Conservation (phyloP, 306 rosid genomes). For the Fragaria vesca region DNA sequence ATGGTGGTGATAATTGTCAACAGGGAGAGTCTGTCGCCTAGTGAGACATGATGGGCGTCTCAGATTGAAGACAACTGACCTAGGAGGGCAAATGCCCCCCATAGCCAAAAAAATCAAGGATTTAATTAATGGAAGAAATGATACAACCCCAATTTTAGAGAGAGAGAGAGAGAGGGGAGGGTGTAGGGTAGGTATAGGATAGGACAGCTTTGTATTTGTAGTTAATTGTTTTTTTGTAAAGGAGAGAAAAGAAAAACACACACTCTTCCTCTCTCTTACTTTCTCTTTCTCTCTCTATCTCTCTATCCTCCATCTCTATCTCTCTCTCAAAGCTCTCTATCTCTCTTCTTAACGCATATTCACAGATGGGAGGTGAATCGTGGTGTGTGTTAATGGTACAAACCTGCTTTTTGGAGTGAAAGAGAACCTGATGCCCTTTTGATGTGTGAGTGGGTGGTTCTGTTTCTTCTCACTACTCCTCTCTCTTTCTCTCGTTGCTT, state of each 20-base stretch:
- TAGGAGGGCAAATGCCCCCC: background rate
- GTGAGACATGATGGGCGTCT: conserved; percentile 8
- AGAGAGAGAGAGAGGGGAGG: background rate
- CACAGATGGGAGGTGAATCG: conserved; percentile 46
- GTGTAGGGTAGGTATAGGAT: conserved; percentile 25
- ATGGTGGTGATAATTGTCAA: conserved; percentile 8
- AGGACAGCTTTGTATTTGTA: conserved; percentile 31
- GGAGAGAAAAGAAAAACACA: background rate
- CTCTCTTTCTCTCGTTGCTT: background rate
- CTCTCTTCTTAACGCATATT: conserved; percentile 35
- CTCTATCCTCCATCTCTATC: background rate
- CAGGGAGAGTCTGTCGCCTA: conserved; percentile 10
- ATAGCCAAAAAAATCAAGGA: background rate
- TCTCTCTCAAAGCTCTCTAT: conserved; percentile 3
- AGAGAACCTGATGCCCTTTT: conserved; percentile 63
- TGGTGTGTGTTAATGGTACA: conserved; percentile 39
- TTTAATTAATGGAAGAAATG: background rate
- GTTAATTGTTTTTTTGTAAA: background rate
- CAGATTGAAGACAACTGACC: background rate
- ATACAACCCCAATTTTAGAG: background rate
- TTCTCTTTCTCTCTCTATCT: conserved; percentile 3
- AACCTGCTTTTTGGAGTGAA: conserved; percentile 36
- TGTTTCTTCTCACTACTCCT: conserved; percentile 19
- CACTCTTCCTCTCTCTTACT: background rate
- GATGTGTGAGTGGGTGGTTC: conserved; percentile 62